Percentiles rank a stretch among this genome's conserved stretches.
phyloP scores from a whole-genome alignment of 148 eudicot genomes.

The Rhododendron ferrugineum region DNA sequence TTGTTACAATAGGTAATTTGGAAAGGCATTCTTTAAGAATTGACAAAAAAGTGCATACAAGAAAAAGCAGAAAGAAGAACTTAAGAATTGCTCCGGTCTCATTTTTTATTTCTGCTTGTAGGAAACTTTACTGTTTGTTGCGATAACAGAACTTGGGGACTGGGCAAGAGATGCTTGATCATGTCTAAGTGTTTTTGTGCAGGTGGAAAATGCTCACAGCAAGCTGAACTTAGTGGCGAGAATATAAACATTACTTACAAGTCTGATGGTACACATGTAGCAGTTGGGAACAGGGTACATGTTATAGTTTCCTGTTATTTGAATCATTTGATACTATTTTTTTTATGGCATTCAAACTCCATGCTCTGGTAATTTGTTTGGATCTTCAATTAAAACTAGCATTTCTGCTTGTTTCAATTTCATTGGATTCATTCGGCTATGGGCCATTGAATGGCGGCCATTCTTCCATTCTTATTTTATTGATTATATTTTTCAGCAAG shows the following conservation, averaged over 20 bases:
- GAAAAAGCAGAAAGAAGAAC: neutral
- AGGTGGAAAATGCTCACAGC: conserved; percentile 99
- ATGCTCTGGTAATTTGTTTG: neutral
- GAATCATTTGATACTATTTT: conserved; percentile 1
- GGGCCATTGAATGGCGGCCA: neutral
- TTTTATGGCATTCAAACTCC: neutral
- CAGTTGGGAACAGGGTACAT: conserved; percentile 93
- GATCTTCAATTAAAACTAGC: neutral
- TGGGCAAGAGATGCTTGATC: neutral
- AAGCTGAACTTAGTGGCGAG: conserved; percentile 90
- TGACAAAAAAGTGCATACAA: neutral
- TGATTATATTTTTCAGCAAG: neutral
- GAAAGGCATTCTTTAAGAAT: neutral
- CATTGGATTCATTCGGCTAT: neutral
- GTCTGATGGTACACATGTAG: conserved; percentile 89
- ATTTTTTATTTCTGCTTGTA: neutral
- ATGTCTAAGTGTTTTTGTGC: conserved; percentile 18
- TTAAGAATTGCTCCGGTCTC: neutral
- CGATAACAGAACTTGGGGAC: neutral
- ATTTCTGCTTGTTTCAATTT: neutral
- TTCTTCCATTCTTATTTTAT: neutral
- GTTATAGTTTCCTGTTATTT: neutral
- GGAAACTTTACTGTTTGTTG: neutral
- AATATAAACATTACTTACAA: conserved; percentile 92
- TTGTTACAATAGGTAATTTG: neutral